Conservation (phyloP, 2,329 filamentous ascomycete genomes). For the Paraphoma chrysanthemicola region DNA sequence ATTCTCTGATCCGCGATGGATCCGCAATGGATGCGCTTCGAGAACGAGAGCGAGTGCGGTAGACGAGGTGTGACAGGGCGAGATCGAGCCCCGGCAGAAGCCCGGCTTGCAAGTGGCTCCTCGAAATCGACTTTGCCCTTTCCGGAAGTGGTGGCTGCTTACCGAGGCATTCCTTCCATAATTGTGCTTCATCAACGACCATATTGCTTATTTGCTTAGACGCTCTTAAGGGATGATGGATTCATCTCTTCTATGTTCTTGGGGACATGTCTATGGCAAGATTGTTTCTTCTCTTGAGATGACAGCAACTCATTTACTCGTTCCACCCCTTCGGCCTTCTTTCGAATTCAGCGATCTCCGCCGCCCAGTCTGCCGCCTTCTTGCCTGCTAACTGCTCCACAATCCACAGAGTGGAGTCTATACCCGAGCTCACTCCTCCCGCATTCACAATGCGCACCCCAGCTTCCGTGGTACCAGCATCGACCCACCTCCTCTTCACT, state of each 20-base stretch:
- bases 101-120: not conserved
- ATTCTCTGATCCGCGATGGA: not conserved
- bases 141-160: not conserved
- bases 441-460: slow-evolving; percentile 44
- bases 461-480: slow-evolving; percentile 36
- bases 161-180: not conserved
- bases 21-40: not conserved
- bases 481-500: slow-evolving; percentile 41
- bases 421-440: slow-evolving; percentile 42
- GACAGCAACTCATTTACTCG: not conserved
- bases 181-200: not conserved
- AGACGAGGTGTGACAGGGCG: not conserved
- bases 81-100: not conserved
- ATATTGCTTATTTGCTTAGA: too few species aligned
- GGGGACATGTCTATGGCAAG: too few species aligned
- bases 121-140: not conserved
- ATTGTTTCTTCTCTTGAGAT: too few species aligned
- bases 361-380: slow-evolving; percentile 28
- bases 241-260: too few species aligned
- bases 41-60: not conserved
- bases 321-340: slow-evolving; percentile 32
- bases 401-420: slow-evolving; percentile 41
- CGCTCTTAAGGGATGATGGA: too few species aligned
- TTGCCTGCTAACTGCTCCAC: slow-evolving; percentile 35
- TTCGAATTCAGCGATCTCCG: slow-evolving; percentile 42